Evolutionary conservation across 2,329 filamentous ascomycete genomes (phyloP).

Genomic region (Emergomyces orientalis): DNA sequence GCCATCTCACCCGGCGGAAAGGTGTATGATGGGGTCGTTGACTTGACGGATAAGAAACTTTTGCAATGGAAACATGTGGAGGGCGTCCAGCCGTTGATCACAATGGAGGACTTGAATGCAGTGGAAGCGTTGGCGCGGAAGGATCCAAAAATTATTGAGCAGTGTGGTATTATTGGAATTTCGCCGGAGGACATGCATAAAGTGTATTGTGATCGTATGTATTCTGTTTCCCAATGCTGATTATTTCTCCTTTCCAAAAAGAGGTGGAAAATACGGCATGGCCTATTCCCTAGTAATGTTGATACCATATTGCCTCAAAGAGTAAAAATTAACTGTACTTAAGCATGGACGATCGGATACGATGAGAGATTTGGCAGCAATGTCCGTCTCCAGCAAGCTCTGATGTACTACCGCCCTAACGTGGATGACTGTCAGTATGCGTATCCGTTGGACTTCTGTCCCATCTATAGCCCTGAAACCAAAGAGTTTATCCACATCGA

Average conservation of each 20-base stretch:
- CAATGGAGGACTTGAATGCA: slow-evolving; percentile 76
- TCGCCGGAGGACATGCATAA: slow-evolving; percentile 81
- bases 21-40: slow-evolving; percentile 73
- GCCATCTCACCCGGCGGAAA: slow-evolving; percentile 69
- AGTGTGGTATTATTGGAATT: slow-evolving; percentile 75
- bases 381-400: slow-evolving; percentile 74
- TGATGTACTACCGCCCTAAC: slow-evolving; percentile 91
- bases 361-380: slow-evolving; percentile 77
- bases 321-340: not conserved
- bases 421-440: slow-evolving; percentile 82
- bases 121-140: slow-evolving; percentile 68
- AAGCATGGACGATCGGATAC: slow-evolving; percentile 89
- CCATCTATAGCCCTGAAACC: slow-evolving; percentile 76
- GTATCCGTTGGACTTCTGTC: slow-evolving; percentile 87
- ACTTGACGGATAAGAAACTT: slow-evolving; percentile 58
- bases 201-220: slow-evolving; percentile 79
- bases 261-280: not conserved
- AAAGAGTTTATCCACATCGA: slow-evolving; percentile 74
- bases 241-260: not conserved
- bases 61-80: slow-evolving; percentile 65
- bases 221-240: not conserved
- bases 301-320: not conserved
- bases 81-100: slow-evolving; percentile 79
- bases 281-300: not conserved
- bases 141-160: slow-evolving; percentile 81